These are phyloP conservation scores for Arthrobotrys sinensis DNA, from an alignment of 2,329 filamentous ascomycete species.

Conservation along the genomic window DNA sequence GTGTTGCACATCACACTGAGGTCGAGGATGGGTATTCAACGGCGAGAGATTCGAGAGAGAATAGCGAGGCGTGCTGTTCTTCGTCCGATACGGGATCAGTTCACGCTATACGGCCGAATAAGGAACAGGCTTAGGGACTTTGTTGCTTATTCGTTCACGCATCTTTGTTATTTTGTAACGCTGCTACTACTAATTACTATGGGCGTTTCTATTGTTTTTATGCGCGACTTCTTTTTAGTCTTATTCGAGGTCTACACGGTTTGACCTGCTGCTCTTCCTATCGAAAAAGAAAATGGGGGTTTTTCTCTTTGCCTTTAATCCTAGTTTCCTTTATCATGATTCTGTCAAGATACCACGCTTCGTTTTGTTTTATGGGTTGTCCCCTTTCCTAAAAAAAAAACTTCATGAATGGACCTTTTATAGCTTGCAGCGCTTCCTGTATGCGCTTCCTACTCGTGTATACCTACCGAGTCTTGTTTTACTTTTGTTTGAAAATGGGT, in stretches of 20 bases:
- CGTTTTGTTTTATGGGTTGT: neutral
- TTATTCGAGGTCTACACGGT: neutral
- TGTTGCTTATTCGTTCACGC: conserved; percentile 30
- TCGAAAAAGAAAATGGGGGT: conserved; percentile 7
- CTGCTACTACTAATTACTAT: neutral
- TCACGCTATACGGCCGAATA: conserved; percentile 54
- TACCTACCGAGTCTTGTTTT: neutral
- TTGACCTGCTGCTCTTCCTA: neutral
- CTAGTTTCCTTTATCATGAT: conserved; percentile 5
- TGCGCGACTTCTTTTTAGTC: neutral
- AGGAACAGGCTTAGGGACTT: conserved; percentile 47
- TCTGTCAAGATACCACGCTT: conserved; percentile 30
- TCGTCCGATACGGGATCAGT: conserved; percentile 48
- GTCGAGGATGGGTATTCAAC: conserved; percentile 53
- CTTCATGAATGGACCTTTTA: neutral
- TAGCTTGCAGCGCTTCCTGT: neutral
- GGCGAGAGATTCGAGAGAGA: conserved; percentile 41
- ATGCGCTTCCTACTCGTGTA: neutral
- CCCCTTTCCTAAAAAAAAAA: neutral
- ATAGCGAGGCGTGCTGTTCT: conserved; percentile 44
- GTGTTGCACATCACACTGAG: conserved; percentile 44
- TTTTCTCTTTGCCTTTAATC: neutral
- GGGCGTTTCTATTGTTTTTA: conserved; percentile 6
- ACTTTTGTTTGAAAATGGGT: neutral
- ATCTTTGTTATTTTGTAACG: conserved; percentile 15